phyloP scores from a whole-genome alignment of 768 basidiomycete species.

The Termitomyces heimii region DNA sequence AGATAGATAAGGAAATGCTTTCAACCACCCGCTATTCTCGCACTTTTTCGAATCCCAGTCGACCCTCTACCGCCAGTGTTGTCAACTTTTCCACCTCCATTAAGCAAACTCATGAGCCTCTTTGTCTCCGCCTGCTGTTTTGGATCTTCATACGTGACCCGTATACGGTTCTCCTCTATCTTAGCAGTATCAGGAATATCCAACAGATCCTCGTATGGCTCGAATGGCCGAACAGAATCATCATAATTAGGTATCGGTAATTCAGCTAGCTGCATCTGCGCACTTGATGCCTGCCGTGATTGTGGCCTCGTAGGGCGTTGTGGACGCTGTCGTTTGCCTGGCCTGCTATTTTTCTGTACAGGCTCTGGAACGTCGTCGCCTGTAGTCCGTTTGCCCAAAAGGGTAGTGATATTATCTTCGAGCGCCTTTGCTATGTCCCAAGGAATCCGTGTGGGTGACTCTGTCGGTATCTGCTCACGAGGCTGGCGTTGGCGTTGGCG shows the following conservation, averaged over 20 bases:
- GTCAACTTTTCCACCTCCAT: conserved; percentile 19
- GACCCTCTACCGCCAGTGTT: conserved; percentile 14
- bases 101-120: conserved; percentile 51
- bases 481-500: conserved; percentile 2
- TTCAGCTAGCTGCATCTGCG: conserved; percentile 16
- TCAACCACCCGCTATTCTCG: conserved; percentile 16
- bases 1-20: background rate
- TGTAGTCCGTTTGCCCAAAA: conserved; percentile 63
- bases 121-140: conserved; percentile 52
- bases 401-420: conserved; percentile 60
- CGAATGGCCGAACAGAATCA: conserved; percentile 20
- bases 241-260: conserved; percentile 15
- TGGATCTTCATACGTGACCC: conserved; percentile 67
- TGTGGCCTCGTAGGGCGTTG: conserved; percentile 28
- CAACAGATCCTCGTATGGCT: conserved; percentile 22
- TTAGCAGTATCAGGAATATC: conserved; percentile 16
- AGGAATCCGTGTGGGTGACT: conserved; percentile 40
- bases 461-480: conserved; percentile 17
- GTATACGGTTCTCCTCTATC: conserved; percentile 38
- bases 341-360: conserved; percentile 13
- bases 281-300: conserved; percentile 32
- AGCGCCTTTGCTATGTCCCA: conserved; percentile 50
- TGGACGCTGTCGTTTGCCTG: conserved; percentile 33
- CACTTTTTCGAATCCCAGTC: conserved; percentile 12
- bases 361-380: conserved; percentile 26